Base-by-base conservation (phyloP, 495 filamentous ascomycete genomes). In the Penicillium ochrochloron region DNA sequence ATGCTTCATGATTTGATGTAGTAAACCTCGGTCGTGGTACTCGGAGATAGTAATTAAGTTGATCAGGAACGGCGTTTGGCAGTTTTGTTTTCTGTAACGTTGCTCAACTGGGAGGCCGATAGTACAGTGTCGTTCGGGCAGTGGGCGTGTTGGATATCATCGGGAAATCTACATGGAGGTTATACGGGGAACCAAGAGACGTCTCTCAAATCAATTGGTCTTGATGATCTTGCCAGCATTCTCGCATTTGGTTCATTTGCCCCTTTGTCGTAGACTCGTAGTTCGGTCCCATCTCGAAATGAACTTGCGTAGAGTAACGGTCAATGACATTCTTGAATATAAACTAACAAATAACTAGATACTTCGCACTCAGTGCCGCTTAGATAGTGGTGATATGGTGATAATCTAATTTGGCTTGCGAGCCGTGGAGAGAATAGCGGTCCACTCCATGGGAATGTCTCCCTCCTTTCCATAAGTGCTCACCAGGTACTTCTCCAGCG, bases 11-110 rank as follows among this genome's bases (percentile, higher is more conserved):
- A 81, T 59, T 59, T 61, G 44, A 62, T 15, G 39, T 62, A 7
- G 57, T 59, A 41, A 17, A 14, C 41, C 29, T 33, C 29, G 52
- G 53, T 17, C 19, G 15, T 52, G 51, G 62, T 60, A 56, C 50
- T 48, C 50, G 21, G 67, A 5, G 42, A 52, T 57, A 61, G 42
- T 70, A 53, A 63, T 63, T 59, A 53, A 61, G 59, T 68, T 62
- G 61, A 70, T 73, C 70, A 73, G 69, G 68, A 72, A 67, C 65
- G 78, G 78, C 70, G 76, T 80, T 78, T 57, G 75, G 72, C 67
- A 73, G 55, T 68, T 66, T 72, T 53, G 62, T 23, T 76, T 75
- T 72, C 64, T 75, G 68, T 67, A 71, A 60, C 67, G 59, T 70
- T 70, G 65, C 68, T 73, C 63, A 51, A 51, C 63, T 60, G 70